Percentiles rank a stretch among this genome's conserved stretches.
phyloP scores from a whole-genome alignment of 2,329 filamentous ascomycete genomes.

The Alternaria arborescens region DNA sequence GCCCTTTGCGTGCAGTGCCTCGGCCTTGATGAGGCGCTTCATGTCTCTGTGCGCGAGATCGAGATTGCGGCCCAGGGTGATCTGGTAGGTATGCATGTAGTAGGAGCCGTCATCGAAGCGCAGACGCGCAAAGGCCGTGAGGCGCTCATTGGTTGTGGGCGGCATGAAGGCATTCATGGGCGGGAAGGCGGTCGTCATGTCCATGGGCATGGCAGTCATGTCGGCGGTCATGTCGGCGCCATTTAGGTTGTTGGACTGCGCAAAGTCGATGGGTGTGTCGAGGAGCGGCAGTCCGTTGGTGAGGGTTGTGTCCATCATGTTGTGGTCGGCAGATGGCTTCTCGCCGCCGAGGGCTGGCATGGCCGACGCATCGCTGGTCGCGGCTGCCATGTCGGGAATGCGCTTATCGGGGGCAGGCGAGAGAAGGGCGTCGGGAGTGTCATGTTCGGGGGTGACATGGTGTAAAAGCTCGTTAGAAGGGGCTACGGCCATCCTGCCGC shows the following conservation, averaged over 20 bases:
- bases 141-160: slow-evolving; percentile 44
- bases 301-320: slow-evolving; percentile 10
- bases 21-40: slow-evolving; percentile 56
- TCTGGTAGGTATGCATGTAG: slow-evolving; percentile 78
- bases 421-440: slow-evolving; percentile 26
- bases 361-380: slow-evolving; percentile 34
- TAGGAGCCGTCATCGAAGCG: slow-evolving; percentile 79
- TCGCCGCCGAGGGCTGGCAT: slow-evolving; percentile 14
- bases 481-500: slow-evolving; percentile 45
- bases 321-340: slow-evolving; percentile 25
- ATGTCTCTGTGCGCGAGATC: slow-evolving; percentile 57
- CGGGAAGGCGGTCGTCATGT: slow-evolving; percentile 19
- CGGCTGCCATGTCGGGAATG: slow-evolving; percentile 40
- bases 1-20: slow-evolving; percentile 36
- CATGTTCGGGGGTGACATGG: slow-evolving; percentile 38
- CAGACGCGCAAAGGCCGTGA: slow-evolving; percentile 71
- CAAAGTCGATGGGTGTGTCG: slow-evolving; percentile 34
- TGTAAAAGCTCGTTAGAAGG: slow-evolving; percentile 29
- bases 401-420: slow-evolving; percentile 29
- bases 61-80: slow-evolving; percentile 77
- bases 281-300: slow-evolving; percentile 26
- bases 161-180: slow-evolving; percentile 27
- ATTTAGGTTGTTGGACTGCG: slow-evolving; percentile 21
- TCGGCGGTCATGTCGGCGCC: slow-evolving; percentile 19
- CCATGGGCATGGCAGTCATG: slow-evolving; percentile 15